These are phyloP conservation scores for Euphrasia arctica DNA, from an alignment of 305 asterid genomes.

Conservation along the genomic window DNA sequence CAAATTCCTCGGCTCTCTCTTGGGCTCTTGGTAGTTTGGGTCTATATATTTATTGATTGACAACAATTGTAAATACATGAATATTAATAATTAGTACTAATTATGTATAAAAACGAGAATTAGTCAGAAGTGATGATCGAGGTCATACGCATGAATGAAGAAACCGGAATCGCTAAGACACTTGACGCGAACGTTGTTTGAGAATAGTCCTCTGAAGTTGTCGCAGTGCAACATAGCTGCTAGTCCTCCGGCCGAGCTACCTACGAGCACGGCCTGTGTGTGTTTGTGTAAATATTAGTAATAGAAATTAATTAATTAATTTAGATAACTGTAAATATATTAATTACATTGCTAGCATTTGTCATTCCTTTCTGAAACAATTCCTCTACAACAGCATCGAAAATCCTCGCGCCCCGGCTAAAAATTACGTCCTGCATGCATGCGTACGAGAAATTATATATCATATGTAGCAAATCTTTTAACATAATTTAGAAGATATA, in stretches of 20 bases:
- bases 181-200: conserved; percentile 27
- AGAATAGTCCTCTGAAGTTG: conserved; percentile 24
- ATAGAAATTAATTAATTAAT: no score
- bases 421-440: conserved; percentile 34
- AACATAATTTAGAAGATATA: no score
- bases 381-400: conserved; percentile 50
- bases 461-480: no score
- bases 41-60: conserved; percentile 9
- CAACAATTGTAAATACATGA: background rate
- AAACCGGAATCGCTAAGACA: conserved; percentile 35
- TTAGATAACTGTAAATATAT: no score
- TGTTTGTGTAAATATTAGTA: no score
- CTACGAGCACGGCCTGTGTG: conserved; percentile 31
- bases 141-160: conserved; percentile 32
- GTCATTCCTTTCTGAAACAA: conserved; percentile 59
- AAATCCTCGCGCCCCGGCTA: conserved; percentile 51
- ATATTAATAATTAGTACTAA: background rate
- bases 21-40: conserved; percentile 20
- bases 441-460: no score
- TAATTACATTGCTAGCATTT: conserved; percentile 44
- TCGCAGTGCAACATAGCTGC: conserved; percentile 34
- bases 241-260: conserved; percentile 36
- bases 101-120: background rate
- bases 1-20: conserved; percentile 9
- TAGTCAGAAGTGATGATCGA: background rate